Base-by-base conservation (phyloP, 2,329 filamentous ascomycete species). In the Fusarium haematococcum region DNA sequence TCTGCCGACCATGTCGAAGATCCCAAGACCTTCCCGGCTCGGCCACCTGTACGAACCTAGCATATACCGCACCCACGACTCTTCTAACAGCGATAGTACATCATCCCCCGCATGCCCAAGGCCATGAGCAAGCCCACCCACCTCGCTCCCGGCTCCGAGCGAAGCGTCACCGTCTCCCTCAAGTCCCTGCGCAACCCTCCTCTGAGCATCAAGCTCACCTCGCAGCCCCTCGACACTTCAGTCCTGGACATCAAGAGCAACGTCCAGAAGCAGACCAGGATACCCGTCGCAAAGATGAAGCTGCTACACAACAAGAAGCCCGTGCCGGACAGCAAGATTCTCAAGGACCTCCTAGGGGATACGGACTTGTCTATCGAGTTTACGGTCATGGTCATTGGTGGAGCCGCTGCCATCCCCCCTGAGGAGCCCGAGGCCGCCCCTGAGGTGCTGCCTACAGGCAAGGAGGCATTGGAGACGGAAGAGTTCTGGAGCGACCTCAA, bases 1-100 rank as follows among this genome's bases (percentile, higher is more conserved):
- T 91, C 93, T n/a, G 87, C 94, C 74, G 95, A 98, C 83, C 93
- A 98, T 90, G 92, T 97, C 83, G 94, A 96, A 84, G 94, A 98
- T 80, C 91, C 94, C 59, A 92, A 91, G 78, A 91, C 88, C 75
- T 95, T 96, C 81, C 93, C 94, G 27, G 86, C 93, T 30, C 91
- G 93, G 71, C 88, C 91, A 75, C 93, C 95, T 18, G 96, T 98
- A 89, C 39, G 80, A 75, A 32, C 14, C 6, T 20, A 35, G 11
- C 43, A 10, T 6, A 35, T 43, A 23, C 39, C 61, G 25, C 10
- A 62, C 20, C 33, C 14, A 10, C 23, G 33, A 39, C 52, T 57
- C 30, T 50, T 30, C 68, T 74, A 67, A 74, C 57, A 45, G 14
- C 32, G 13, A 41, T 20, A 95, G 93, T 93, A 91, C 81, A 94